These are phyloP conservation scores for Candida glucosophila DNA, from an alignment of 1,139 yeast species.

Conservation along the genomic window DNA sequence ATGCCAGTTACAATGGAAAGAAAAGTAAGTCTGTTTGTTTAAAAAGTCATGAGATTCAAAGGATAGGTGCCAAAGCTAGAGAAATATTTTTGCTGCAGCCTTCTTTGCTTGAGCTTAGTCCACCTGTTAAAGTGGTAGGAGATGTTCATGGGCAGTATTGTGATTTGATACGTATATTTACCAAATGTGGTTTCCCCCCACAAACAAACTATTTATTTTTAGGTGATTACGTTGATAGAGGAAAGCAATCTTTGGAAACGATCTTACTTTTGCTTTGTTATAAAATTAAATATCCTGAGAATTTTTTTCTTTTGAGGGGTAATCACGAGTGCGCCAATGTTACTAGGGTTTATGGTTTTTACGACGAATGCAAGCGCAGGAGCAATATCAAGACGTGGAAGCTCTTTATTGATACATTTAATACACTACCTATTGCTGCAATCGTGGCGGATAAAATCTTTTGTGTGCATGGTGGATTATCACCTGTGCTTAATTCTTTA, in stretches of 20 bases:
- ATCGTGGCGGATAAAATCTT: conserved; percentile 93
- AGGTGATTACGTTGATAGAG: conserved; percentile 85
- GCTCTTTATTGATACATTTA: conserved; percentile 85
- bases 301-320: conserved; percentile 75
- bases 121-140: conserved; percentile 83
- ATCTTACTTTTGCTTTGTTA: conserved; percentile 62
- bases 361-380: conserved; percentile 68
- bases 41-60: conserved; percentile 78
- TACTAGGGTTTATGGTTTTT: conserved; percentile 79
- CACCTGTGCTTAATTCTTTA: conserved; percentile 84
- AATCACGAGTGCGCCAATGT: conserved; percentile 82
- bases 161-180: conserved; percentile 66
- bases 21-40: conserved; percentile 83
- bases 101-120: conserved; percentile 61
- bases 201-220: conserved; percentile 68
- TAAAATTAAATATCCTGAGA: conserved; percentile 76
- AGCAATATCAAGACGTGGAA: conserved; percentile 93
- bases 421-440: conserved; percentile 90
- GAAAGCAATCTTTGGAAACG: conserved; percentile 76
- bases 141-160: conserved; percentile 82
- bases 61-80: conserved; percentile 68
- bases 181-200: conserved; percentile 76
- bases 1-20: conserved; percentile 93
- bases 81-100: conserved; percentile 73
- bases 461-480: conserved; percentile 95